A percentile compares a stretch with the other conserved stretches of the same genome.
Conservation (phyloP, 2,329 filamentous ascomycete species). For the Cladosporium cucumerinum region DNA sequence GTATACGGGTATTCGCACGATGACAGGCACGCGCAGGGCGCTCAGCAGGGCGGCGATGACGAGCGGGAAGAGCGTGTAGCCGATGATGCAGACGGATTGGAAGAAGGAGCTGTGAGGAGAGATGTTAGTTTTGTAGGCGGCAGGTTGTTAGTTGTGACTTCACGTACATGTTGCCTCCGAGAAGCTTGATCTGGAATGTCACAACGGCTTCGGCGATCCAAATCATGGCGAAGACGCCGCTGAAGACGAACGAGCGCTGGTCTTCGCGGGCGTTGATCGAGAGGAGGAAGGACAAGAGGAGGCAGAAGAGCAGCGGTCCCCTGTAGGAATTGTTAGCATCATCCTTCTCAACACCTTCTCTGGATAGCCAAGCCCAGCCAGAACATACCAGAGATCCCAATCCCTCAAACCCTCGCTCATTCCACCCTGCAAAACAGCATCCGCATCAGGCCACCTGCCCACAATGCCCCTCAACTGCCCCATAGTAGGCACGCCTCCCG, state of each 20-base stretch:
- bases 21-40: slow-evolving; percentile 72
- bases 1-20: slow-evolving; percentile 87
- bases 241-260: slow-evolving; percentile 87
- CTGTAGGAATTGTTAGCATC: slow-evolving; percentile 37
- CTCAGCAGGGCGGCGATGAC: slow-evolving; percentile 90
- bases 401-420: slow-evolving; percentile 91
- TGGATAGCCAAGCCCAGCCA: not conserved
- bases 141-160: slow-evolving; percentile 15
- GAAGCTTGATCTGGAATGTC: slow-evolving; percentile 93
- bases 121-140: slow-evolving; percentile 29
- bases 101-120: slow-evolving; percentile 74
- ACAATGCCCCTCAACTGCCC: slow-evolving; percentile 53
- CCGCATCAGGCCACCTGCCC: slow-evolving; percentile 65
- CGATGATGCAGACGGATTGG: slow-evolving; percentile 96
- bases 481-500: slow-evolving; percentile 42
- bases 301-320: slow-evolving; percentile 92
- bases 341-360: slow-evolving; percentile 11
- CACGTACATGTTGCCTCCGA: slow-evolving; percentile 94
- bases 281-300: slow-evolving; percentile 81
- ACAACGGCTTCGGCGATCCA: slow-evolving; percentile 97
- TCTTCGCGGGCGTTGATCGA: slow-evolving; percentile 75
- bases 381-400: slow-evolving; percentile 82
- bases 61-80: slow-evolving; percentile 94
- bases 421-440: slow-evolving; percentile 61
- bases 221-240: slow-evolving; percentile 91